phyloP scores from a whole-genome alignment of 768 basidiomycete species.

The Gelatoporia subvermispora region DNA sequence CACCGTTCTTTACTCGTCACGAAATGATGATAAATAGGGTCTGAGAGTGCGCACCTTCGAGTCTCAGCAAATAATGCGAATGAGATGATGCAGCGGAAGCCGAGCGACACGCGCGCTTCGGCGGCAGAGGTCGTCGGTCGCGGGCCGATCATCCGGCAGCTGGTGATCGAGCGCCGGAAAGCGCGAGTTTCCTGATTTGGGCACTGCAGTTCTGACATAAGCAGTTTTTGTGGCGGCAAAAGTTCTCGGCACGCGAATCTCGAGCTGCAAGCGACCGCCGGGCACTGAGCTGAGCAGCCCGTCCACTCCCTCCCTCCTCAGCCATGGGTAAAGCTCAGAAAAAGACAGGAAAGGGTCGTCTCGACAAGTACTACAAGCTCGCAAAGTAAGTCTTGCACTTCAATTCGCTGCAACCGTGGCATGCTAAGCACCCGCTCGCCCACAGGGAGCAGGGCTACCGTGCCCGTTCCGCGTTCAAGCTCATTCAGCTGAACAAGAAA shows the following conservation, averaged over 20 bases:
- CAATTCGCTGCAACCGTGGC: conserved; percentile 5
- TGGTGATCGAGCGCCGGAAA: not conserved
- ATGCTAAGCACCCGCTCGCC: not conserved
- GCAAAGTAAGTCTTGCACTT: conserved; percentile 69
- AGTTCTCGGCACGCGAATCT: not conserved
- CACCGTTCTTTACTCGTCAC: too few relatives aligned
- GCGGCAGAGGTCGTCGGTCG: too few relatives aligned
- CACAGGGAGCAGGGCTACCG: conserved; percentile 96
- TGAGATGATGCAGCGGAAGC: too few relatives aligned
- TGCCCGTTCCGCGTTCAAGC: conserved; percentile 98
- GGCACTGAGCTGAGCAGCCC: conserved; percentile 3
- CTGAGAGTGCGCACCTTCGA: too few relatives aligned
- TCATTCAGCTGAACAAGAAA: conserved; percentile 98
- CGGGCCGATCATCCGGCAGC: too few relatives aligned
- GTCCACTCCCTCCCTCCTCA: too few relatives aligned
- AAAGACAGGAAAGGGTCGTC: conserved; percentile 93
- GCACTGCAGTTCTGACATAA: not conserved
- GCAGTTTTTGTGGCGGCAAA: not conserved
- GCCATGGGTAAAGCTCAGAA: conserved; percentile 58
- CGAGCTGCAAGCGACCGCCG: too few relatives aligned
- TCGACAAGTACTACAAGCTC: conserved; percentile 97
- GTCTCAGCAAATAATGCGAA: too few relatives aligned
- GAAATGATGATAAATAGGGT: too few relatives aligned
- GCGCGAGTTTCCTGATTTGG: not conserved
- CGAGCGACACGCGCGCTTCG: too few relatives aligned